Evolutionary conservation across 164 flowering plant genomes (phyloP).

Genomic region (Tetracentron sinense): DNA sequence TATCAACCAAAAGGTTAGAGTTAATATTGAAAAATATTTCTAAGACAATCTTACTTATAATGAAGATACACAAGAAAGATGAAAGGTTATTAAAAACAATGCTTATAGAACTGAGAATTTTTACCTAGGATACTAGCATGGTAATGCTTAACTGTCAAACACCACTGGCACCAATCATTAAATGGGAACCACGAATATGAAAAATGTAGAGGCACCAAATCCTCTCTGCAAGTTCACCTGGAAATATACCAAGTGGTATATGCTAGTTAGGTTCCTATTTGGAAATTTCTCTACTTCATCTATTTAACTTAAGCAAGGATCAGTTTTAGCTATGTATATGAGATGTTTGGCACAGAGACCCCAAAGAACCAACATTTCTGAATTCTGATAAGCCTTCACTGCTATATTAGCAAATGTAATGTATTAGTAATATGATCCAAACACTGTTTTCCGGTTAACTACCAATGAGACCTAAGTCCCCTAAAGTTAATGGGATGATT

Average conservation of each 20-base stretch:
- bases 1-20: background rate
- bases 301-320: background rate
- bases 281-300: background rate
- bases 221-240: conserved; percentile 82
- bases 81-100: background rate
- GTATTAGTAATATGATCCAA: too few species aligned
- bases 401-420: too few species aligned
- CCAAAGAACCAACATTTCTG: background rate
- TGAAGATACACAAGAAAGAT: background rate
- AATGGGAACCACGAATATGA: conserved; percentile 38
- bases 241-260: conserved; percentile 6
- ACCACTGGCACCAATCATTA: conserved; percentile 10
- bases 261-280: background rate
- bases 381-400: background rate
- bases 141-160: conserved; percentile 1
- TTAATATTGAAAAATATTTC: background rate
- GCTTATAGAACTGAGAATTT: background rate
- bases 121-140: background rate
- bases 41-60: background rate
- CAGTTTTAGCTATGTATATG: background rate
- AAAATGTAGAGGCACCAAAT: conserved; percentile 62
- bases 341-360: background rate
- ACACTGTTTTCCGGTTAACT: too few species aligned
- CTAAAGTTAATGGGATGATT: too few species aligned
- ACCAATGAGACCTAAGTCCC: too few species aligned